phyloP scores from a whole-genome alignment of 768 basidiomycete species.

The Rhodotorula sphaerocarpa region DNA sequence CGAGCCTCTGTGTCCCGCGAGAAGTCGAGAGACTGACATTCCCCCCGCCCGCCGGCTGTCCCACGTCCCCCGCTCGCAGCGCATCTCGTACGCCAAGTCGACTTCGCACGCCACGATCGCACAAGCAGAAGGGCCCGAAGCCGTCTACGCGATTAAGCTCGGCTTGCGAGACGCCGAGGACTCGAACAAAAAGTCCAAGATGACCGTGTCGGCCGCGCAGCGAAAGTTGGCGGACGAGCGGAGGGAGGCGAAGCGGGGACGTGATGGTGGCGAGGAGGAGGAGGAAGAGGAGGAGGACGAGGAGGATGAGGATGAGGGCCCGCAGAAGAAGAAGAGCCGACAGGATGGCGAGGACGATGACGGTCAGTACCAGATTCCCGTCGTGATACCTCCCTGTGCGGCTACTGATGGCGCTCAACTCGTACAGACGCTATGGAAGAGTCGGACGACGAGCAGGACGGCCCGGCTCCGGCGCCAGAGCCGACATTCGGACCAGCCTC shows the following conservation, averaged over 20 bases:
- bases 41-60: too few relatives aligned
- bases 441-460: conserved; percentile 40
- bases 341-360: conserved; percentile 61
- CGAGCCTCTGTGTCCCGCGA: too few relatives aligned
- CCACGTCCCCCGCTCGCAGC: conserved; percentile 48
- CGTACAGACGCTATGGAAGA: conserved; percentile 31
- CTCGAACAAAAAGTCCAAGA: conserved; percentile 35
- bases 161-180: conserved; percentile 47
- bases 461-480: conserved; percentile 44
- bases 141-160: conserved; percentile 41
- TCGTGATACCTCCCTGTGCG: too few relatives aligned
- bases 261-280: conserved; percentile 53
- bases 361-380: too few relatives aligned
- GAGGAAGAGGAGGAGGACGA: conserved; percentile 47
- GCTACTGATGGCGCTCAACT: not conserved
- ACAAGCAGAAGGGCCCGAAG: conserved; percentile 55
- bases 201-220: conserved; percentile 46
- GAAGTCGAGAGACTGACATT: too few relatives aligned
- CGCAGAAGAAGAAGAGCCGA: conserved; percentile 58
- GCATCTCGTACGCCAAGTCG: conserved; percentile 79
- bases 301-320: conserved; percentile 49
- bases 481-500: conserved; percentile 43
- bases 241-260: conserved; percentile 42
- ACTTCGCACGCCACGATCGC: conserved; percentile 78
- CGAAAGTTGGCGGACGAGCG: conserved; percentile 47